Evolutionary conservation across 257 asterid genomes (phyloP).

Genomic region (Oldenlandia corymbosa): DNA sequence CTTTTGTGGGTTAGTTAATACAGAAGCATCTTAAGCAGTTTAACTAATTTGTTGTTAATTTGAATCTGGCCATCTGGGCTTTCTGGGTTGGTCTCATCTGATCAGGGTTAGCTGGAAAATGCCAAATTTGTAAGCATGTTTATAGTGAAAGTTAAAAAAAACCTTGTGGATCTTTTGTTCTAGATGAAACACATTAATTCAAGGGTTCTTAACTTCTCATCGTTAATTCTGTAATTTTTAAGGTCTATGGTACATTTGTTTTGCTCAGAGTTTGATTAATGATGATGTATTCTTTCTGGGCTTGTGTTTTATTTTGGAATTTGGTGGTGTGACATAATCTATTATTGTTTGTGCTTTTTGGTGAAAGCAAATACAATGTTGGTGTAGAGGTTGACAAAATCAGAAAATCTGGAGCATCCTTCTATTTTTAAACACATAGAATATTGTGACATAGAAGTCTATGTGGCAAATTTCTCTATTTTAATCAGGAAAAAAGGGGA

Average conservation of each 20-base stretch:
- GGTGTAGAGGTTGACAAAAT: constrained; percentile 20
- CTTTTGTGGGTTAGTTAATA: not conserved
- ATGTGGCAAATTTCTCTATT: not conserved
- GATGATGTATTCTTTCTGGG: not conserved
- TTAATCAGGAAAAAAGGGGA: not conserved
- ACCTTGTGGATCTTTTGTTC: not conserved
- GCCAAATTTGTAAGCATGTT: not conserved
- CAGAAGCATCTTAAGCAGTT: too few species aligned
- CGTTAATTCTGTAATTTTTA: not conserved
- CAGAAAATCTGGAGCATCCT: constrained; percentile 3
- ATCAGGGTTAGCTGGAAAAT: not conserved
- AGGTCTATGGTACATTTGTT: not conserved
- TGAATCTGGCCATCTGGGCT: not conserved
- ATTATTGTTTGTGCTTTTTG: constrained; percentile 5
- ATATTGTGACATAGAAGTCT: not conserved
- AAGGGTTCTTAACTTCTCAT: too few species aligned
- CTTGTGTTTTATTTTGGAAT: too few species aligned
- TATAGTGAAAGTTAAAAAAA: not conserved
- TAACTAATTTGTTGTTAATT: not conserved
- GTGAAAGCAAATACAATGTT: constrained; percentile 12
- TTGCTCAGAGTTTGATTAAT: not conserved
- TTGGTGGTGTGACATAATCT: too few species aligned
- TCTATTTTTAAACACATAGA: not conserved
- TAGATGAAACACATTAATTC: not conserved
- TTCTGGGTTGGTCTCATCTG: too few species aligned